phyloP scores from a whole-genome alignment of 108 stramenopile genomes.

The Fragilariopsis cylindrus region DNA sequence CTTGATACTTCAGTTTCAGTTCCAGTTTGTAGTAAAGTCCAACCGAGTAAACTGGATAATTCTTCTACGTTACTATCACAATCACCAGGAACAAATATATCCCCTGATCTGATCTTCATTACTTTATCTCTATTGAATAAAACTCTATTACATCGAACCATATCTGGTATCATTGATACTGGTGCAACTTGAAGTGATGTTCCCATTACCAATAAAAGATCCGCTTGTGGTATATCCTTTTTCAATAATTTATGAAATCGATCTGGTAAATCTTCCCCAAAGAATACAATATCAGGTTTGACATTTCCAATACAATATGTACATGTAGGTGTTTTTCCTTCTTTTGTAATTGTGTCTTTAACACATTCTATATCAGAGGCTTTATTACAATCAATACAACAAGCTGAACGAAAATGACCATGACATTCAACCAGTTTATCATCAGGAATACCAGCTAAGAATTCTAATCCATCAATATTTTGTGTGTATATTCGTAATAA shows the following conservation, averaged over 20 bases:
- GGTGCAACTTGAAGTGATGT: slow-evolving; percentile 77
- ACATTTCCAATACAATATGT: slow-evolving; percentile 64
- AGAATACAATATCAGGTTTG: slow-evolving; percentile 93
- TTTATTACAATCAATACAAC: slow-evolving; percentile 47
- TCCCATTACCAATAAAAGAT: slow-evolving; percentile 87
- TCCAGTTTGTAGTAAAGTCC: slow-evolving; percentile 58
- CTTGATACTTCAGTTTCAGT: slow-evolving; percentile 10
- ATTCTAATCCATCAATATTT: slow-evolving; percentile 92
- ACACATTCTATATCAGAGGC: slow-evolving; percentile 45
- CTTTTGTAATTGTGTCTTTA: slow-evolving; percentile 54
- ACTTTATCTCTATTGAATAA: slow-evolving; percentile 78
- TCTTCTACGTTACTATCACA: slow-evolving; percentile 71
- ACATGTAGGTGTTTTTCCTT: slow-evolving; percentile 61
- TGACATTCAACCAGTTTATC: slow-evolving; percentile 87
- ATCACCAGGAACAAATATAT: slow-evolving; percentile 77
- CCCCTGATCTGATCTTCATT: slow-evolving; percentile 61
- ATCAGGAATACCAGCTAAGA: slow-evolving; percentile 37
- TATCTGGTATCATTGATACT: slow-evolving; percentile 71
- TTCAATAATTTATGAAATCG: slow-evolving; percentile 53
- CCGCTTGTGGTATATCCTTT: slow-evolving; percentile 54
- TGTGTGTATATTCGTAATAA: slow-evolving; percentile 83
- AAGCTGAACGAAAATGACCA: slow-evolving; percentile 79
- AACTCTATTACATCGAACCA: slow-evolving; percentile 61
- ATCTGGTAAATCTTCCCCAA: slow-evolving; percentile 85
- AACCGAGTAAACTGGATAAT: slow-evolving; percentile 63